Evolutionary conservation across 495 filamentous ascomycete genomes (phyloP), one percentile per base, ranked within the genome.

Genomic region (Penicillium lagena): DNA sequence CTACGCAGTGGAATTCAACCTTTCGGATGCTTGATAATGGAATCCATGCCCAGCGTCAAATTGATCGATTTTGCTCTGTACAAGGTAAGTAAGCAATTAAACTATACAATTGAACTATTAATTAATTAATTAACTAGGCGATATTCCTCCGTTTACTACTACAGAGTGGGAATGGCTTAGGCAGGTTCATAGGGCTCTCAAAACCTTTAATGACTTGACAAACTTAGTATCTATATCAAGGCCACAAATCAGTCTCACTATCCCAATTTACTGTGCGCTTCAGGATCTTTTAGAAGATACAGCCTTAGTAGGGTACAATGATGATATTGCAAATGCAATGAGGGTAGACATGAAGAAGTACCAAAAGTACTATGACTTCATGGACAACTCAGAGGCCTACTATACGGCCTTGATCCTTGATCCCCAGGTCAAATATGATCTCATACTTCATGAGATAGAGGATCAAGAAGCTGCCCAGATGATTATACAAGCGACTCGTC

Each of bases 321-420:
- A 12, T 12, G 49, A 51, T 46, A 51, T 51, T 9, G 30, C 33
- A 41, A 13, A 9, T 34, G 44, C 49, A 31, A 34, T 52, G 33
- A 40, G 43, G 22, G 39, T 29, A 42, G 35, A 43, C 12, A 37
- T 52, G 28, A 47, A 43, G 38, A 52, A 52, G 37, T 51, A 51
- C 34, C 22, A 33, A 39, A 51, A 51, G 35, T 47, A 47, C 37
- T 51, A 51, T 43, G 35, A 22, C 32, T 39, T 51, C 42, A 52
- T 47, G 49, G 43, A 52, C 12, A 34, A 38, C 10, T 47, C 9
- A 12, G 44, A 47, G 8, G 31, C 27, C n/a, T 51, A 51, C 29
- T 51, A 51, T 28, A 42, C 37, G 22, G 48, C 47, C 12, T 15
- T 37, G 1, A 35, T 51, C 9, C 31, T 45, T 27, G 47, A 50